Percentiles rank a stretch among this genome's conserved stretches.
Conservation (phyloP, 257 asterid species). For the Salvia rosmarinus region DNA sequence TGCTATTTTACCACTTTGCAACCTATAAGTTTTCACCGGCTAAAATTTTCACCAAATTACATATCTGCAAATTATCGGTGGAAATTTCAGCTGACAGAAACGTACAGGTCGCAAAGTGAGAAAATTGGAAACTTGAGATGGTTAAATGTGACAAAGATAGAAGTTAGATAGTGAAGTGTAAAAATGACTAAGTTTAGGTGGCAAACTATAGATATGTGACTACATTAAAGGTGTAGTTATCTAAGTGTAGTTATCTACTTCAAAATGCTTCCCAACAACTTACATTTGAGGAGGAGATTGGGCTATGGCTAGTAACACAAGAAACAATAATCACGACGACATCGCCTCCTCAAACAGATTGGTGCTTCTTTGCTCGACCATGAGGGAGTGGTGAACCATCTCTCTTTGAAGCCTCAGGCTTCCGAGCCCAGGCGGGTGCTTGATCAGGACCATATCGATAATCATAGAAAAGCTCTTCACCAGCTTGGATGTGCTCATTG, state of each 20-base stretch:
- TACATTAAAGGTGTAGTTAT: neutral
- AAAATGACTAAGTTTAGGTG: neutral
- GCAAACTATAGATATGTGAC: neutral
- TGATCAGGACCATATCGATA: constrained; percentile 92
- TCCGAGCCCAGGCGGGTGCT: constrained; percentile 93
- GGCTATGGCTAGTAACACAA: no score
- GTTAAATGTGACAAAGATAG: constrained; percentile 3
- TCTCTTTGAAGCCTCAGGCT: constrained; percentile 65
- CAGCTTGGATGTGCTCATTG: constrained; percentile 77
- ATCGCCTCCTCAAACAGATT: constrained; percentile 59
- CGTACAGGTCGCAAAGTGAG: neutral
- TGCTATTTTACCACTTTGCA: neutral
- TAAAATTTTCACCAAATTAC: neutral
- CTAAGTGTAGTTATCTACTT: no score
- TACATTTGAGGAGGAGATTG: neutral
- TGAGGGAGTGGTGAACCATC: constrained; percentile 59
- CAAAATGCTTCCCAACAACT: neutral
- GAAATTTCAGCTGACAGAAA: neutral
- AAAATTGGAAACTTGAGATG: neutral
- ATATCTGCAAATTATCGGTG: neutral
- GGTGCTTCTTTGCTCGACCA: constrained; percentile 93
- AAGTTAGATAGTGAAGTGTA: neutral
- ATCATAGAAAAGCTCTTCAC: constrained; percentile 91
- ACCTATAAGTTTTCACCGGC: neutral
- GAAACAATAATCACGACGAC: no score